Percentiles rank a stretch among this genome's conserved stretches.
phyloP scores from a whole-genome alignment of 1,284 basidiomycete genomes.

The Pascua sp. region DNA sequence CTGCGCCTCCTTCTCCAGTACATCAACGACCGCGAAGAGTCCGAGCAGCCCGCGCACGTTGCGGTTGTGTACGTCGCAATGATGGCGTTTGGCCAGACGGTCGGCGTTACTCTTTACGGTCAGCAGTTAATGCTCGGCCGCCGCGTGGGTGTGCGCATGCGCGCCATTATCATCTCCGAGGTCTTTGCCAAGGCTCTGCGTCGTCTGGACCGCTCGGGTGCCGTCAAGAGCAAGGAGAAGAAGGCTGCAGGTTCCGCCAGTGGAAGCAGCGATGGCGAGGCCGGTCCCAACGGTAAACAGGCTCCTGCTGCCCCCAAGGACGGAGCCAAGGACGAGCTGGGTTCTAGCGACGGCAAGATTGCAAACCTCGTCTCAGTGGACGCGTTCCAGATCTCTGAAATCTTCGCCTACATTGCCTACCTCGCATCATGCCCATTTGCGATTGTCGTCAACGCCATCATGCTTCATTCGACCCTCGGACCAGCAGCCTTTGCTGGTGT shows the following conservation, averaged over 20 bases:
- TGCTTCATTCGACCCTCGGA: slow-evolving; percentile 51
- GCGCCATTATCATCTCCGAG: slow-evolving; percentile 55
- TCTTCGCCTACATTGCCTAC: slow-evolving; percentile 47
- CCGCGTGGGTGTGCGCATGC: slow-evolving; percentile 50
- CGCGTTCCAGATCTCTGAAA: slow-evolving; percentile 50
- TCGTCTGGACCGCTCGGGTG: slow-evolving; percentile 51
- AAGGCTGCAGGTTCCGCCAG: slow-evolving; percentile 40
- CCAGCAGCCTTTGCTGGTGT: slow-evolving; percentile 52
- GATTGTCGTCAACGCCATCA: slow-evolving; percentile 50
- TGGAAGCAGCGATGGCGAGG: slow-evolving; percentile 40
- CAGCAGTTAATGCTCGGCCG: slow-evolving; percentile 54
- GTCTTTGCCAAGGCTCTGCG: slow-evolving; percentile 57
- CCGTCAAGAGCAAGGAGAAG: slow-evolving; percentile 25
- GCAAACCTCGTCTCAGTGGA: slow-evolving; percentile 57
- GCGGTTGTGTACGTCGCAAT: slow-evolving; percentile 54
- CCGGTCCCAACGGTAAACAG: not conserved
- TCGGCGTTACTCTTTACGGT: slow-evolving; percentile 47
- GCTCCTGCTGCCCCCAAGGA: slow-evolving; percentile 8
- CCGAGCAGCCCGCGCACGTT: slow-evolving; percentile 50
- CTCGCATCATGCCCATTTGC: slow-evolving; percentile 48
- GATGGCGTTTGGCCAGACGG: slow-evolving; percentile 52
- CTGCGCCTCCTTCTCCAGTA: slow-evolving; percentile 53
- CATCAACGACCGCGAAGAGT: slow-evolving; percentile 44
- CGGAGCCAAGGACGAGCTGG: slow-evolving; percentile 22
- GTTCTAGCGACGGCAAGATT: slow-evolving; percentile 54